These are phyloP conservation scores for Leucogyrophana mollusca DNA, from an alignment of 768 basidiomycete genomes.

Conservation along the genomic window DNA sequence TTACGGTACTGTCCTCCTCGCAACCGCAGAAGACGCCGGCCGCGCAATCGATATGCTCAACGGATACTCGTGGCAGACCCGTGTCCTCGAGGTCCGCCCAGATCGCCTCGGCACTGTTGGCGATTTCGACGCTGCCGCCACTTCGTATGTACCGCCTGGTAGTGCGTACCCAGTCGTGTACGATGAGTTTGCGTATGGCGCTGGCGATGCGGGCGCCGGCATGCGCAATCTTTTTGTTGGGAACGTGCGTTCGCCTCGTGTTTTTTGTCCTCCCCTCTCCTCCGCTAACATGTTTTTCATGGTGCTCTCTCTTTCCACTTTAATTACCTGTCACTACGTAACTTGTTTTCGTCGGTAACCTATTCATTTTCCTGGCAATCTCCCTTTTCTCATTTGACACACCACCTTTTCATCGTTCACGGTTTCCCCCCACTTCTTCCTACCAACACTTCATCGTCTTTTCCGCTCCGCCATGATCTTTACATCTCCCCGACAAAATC, in stretches of 20 bases:
- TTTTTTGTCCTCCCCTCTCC: background rate
- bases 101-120: slow-evolving; percentile 58
- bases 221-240: slow-evolving; percentile 79
- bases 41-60: slow-evolving; percentile 96
- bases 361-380: too few relatives aligned
- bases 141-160: slow-evolving; percentile 18
- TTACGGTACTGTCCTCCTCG: slow-evolving; percentile 92
- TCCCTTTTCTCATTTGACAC: slow-evolving; percentile 5
- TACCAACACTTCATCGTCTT: background rate
- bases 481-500: background rate
- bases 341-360: slow-evolving; percentile 6
- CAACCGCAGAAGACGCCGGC: slow-evolving; percentile 91
- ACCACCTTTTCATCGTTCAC: slow-evolving; percentile 1
- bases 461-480: slow-evolving; percentile 10
- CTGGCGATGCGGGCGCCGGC: slow-evolving; percentile 27
- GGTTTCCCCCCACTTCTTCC: background rate
- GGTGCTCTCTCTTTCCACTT: slow-evolving; percentile 3
- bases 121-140: slow-evolving; percentile 20
- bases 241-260: slow-evolving; percentile 57
- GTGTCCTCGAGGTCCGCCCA: slow-evolving; percentile 86
- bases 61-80: slow-evolving; percentile 95
- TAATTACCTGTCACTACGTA: background rate
- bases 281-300: slow-evolving; percentile 1
- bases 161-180: slow-evolving; percentile 10
- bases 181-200: slow-evolving; percentile 10